Evolutionary conservation across 345 rosid species (phyloP), one percentile per base, ranked within the genome.

Genomic region (Hypericum androsaemum): DNA sequence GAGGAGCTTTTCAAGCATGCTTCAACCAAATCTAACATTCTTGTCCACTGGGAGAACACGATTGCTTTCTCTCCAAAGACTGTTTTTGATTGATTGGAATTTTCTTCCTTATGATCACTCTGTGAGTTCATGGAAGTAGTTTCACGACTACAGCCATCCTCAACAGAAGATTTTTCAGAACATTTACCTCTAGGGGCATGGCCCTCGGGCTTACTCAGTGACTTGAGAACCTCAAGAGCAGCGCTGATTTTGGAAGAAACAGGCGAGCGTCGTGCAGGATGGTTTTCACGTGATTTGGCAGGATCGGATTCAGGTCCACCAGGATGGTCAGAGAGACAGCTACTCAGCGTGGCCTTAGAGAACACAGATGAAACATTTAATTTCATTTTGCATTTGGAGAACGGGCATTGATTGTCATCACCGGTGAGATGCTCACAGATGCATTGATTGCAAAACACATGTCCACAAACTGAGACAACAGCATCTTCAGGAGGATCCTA

Each of bases 401-500:
- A 38, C 6, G 96, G 86, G 62, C 98, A 92, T 42, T 71, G 80
- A 53, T 59, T 77, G 57, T 80, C 88, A 53, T 92, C 94, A 35
- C 94, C 83, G 40, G 69, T 77, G 40, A 88, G 81, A 72, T 68
- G 84, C 55, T 88, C 95, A 55, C 71, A 77, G 46, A 85, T 74
- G 74, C 98, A 92, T 52, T 88, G 95, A 53, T 75, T 83, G 77
- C 98, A 92, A 76, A 88, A 92, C 58, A 92, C 94, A 72, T 92
- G 96, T 52, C 94, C 81, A 60, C 98, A 92, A 38, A 68, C 63
- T 13, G 96, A 73, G 62, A 81, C 88, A 70, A 85, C 89, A 61
- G 96, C 98, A 74, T 81, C 98, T 71, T 92, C 98, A 38, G 98
- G 98, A 32, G 94, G 74, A 77, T 88, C 98, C 98, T 92, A 60